Conservation (phyloP, 495 filamentous ascomycete species). For the Penicillium roqueforti region DNA sequence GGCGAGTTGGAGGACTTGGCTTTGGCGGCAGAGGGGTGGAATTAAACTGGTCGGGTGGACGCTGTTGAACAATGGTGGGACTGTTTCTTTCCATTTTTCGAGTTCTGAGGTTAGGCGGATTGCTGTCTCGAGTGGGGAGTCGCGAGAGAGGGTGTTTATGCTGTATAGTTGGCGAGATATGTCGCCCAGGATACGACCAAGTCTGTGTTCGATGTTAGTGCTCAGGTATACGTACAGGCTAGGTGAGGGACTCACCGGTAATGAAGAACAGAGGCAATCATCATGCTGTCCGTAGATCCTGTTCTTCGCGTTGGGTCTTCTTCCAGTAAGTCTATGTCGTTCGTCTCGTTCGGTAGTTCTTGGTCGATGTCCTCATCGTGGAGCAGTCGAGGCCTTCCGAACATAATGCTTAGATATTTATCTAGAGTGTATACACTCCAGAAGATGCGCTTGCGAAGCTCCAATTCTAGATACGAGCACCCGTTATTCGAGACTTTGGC, state of each 20-base stretch:
- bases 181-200: conserved; percentile 41
- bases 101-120: conserved; percentile 35
- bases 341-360: conserved; percentile 47
- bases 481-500: conserved; percentile 31
- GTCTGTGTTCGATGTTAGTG: conserved; percentile 21
- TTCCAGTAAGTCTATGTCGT: conserved; percentile 51
- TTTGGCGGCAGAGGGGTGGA: conserved; percentile 51
- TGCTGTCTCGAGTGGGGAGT: conserved; percentile 38
- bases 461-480: conserved; percentile 35
- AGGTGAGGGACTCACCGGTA: conserved; percentile 28
- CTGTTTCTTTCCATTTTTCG: conserved; percentile 37
- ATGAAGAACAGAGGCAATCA: conserved; percentile 47
- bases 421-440: conserved; percentile 56
- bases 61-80: conserved; percentile 45
- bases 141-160: conserved; percentile 37
- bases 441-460: conserved; percentile 51
- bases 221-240: not conserved
- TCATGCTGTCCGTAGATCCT: conserved; percentile 41
- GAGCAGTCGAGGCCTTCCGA: conserved; percentile 51
- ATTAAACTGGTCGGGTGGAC: conserved; percentile 46
- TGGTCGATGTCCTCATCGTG: conserved; percentile 53
- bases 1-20: conserved; percentile 49
- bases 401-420: conserved; percentile 54
- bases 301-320: conserved; percentile 32
- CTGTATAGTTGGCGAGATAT: conserved; percentile 50